These are phyloP conservation scores for Citrullus amarus DNA, from an alignment of 306 rosid species.

Conservation along the genomic window DNA sequence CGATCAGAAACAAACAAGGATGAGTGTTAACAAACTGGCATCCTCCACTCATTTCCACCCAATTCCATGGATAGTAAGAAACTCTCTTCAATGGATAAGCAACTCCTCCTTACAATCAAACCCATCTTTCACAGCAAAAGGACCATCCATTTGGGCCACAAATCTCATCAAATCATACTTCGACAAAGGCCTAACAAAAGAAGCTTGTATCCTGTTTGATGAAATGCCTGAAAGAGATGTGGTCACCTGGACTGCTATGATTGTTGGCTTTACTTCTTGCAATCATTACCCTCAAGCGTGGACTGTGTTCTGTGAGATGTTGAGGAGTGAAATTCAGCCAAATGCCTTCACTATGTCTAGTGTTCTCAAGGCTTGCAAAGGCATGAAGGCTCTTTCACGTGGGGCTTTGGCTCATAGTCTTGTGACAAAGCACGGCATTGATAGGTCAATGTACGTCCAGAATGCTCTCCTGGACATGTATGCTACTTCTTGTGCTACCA, in stretches of 20 bases:
- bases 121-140: constrained; percentile 26
- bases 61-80: constrained; percentile 28
- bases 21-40: constrained; percentile 15
- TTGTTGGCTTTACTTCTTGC: constrained; percentile 49
- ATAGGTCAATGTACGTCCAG: constrained; percentile 40
- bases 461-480: constrained; percentile 65
- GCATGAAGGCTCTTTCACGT: constrained; percentile 34
- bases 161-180: constrained; percentile 37
- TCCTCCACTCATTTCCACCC: constrained; percentile 21
- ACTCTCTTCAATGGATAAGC: constrained; percentile 20
- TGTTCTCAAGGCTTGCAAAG: constrained; percentile 57
- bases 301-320: constrained; percentile 43
- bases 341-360: constrained; percentile 58
- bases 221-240: constrained; percentile 57
- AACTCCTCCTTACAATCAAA: constrained; percentile 3
- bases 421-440: constrained; percentile 38
- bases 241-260: constrained; percentile 62
- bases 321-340: constrained; percentile 24
- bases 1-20: constrained; percentile 6
- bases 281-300: constrained; percentile 31
- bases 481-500: constrained; percentile 44
- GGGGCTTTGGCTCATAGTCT: constrained; percentile 46
- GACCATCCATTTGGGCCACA: constrained; percentile 28
- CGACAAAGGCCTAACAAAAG: constrained; percentile 21
- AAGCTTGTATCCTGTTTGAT: constrained; percentile 54